Evolutionary conservation across 2,329 filamentous ascomycete genomes (phyloP).

Genomic region (Nannizziopsis arthrosporioides): DNA sequence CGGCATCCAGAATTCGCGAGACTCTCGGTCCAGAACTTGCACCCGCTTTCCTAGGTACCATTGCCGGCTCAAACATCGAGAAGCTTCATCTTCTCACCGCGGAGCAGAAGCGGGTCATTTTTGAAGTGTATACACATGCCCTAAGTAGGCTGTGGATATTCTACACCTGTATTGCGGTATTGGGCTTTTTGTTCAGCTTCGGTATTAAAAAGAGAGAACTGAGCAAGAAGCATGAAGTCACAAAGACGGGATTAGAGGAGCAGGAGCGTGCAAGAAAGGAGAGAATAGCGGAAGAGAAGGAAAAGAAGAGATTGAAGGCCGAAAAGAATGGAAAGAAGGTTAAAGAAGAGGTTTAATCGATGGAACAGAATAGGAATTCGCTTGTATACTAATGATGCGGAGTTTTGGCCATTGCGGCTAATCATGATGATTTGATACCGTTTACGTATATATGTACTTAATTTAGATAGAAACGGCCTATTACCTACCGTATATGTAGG

Average conservation of each 20-base stretch:
- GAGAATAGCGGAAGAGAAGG: conserved; percentile 10
- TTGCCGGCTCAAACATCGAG: conserved; percentile 25
- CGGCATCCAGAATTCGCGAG: conserved; percentile 7
- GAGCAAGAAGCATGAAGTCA: conserved; percentile 32
- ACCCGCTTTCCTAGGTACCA: conserved; percentile 10
- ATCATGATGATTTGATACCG: no score
- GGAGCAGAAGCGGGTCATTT: conserved; percentile 25
- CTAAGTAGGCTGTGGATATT: conserved; percentile 43
- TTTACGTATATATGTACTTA: no score
- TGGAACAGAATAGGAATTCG: no score
- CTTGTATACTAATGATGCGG: no score
- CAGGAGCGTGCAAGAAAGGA: conserved; percentile 35
- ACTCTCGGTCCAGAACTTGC: conserved; percentile 15
- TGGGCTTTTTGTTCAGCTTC: conserved; percentile 31
- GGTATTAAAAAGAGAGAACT: conserved; percentile 31
- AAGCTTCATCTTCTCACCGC: conserved; percentile 25
- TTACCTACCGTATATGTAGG: no score
- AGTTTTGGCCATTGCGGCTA: no score
- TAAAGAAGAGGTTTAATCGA: neutral
- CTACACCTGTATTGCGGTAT: conserved; percentile 30
- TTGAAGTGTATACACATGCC: conserved; percentile 32
- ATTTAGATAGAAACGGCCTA: no score
- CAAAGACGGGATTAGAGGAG: conserved; percentile 36
- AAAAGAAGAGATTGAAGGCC: conserved; percentile 10
- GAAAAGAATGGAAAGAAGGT: neutral